These are phyloP conservation scores for Neospora caninum DNA, from an alignment of 169 alveolate species.

Conservation along the genomic window DNA sequence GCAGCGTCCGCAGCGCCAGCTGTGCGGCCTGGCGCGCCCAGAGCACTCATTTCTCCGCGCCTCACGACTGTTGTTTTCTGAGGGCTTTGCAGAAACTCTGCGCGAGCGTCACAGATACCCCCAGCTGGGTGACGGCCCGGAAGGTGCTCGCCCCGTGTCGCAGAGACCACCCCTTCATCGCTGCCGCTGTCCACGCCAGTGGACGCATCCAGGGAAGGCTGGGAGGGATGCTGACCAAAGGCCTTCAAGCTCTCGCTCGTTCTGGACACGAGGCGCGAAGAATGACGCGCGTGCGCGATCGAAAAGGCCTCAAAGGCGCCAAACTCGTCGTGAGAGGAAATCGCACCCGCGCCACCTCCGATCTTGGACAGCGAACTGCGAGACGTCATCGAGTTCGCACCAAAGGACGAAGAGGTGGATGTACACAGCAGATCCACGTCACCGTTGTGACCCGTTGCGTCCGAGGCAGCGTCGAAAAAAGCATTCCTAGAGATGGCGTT, in stretches of 20 bases:
- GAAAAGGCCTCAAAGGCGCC: constrained; percentile 9
- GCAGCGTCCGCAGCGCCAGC: background rate
- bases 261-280: background rate
- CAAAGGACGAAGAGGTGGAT: background rate
- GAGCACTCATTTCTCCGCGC: background rate
- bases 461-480: background rate
- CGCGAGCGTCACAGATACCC: background rate
- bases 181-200: constrained; percentile 29
- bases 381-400: background rate
- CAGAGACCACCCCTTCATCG: background rate
- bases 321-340: background rate
- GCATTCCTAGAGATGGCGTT: background rate
- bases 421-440: background rate
- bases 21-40: background rate
- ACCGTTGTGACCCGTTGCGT: background rate
- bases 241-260: background rate
- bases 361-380: constrained; percentile 20
- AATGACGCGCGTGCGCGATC: background rate
- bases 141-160: background rate
- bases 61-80: background rate
- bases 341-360: background rate
- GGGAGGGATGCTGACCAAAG: background rate
- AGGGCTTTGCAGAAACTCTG: background rate
- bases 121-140: background rate
- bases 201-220: background rate